phyloP scores from a whole-genome alignment of 2,329 filamentous ascomycete genomes.

The Ceratocystis cubensis region DNA sequence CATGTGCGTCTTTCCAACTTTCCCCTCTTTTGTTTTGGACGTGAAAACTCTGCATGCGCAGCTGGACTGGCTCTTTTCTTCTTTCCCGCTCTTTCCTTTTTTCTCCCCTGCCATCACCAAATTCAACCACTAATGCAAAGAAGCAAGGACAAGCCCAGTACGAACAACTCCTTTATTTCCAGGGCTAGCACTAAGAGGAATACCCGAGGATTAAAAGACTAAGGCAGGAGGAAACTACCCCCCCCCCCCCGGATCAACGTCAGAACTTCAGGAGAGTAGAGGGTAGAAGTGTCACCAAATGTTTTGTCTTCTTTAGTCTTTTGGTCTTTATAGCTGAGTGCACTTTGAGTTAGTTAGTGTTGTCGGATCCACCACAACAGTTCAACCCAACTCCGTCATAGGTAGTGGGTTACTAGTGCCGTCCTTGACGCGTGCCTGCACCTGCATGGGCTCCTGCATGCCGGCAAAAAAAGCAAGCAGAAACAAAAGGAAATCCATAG shows the following conservation, averaged over 20 bases:
- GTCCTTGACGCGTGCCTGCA: constrained; percentile 6
- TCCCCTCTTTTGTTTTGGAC: background rate
- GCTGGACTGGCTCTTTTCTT: background rate
- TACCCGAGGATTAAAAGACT: background rate
- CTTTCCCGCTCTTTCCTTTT: too few species aligned
- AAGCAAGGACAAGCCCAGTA: background rate
- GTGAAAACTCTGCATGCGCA: constrained; percentile 14
- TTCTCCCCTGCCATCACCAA: background rate
- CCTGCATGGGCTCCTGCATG: constrained; percentile 5
- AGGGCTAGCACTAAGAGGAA: background rate
- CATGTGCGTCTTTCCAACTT: background rate
- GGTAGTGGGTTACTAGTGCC: background rate
- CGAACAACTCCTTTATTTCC: background rate
- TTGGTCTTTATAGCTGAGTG: background rate
- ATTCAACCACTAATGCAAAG: too few species aligned
- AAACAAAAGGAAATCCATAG: background rate
- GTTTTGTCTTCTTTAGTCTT: background rate
- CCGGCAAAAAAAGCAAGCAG: background rate
- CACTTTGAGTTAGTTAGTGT: too few species aligned
- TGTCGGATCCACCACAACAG: too few species aligned
- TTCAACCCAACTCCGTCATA: background rate
- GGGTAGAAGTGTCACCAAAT: too few species aligned
- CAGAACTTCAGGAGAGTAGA: too few species aligned
- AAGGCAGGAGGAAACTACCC: too few species aligned
- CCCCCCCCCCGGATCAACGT: too few species aligned